Conservation (phyloP, 192 early-diverging fungal genomes). For the Entomortierella lignicola region DNA sequence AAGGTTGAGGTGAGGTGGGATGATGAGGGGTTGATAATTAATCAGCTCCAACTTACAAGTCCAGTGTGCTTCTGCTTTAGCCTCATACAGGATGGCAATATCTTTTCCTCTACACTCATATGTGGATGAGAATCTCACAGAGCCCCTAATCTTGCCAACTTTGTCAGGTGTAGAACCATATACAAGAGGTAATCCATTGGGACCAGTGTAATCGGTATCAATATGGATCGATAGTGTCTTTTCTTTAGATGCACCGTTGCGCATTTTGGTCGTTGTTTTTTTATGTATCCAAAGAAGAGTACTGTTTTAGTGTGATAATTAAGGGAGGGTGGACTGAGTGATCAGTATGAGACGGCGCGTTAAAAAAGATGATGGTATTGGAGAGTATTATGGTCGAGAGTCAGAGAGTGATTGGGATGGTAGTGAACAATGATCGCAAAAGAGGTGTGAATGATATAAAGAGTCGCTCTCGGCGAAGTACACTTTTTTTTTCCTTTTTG, state of each 20-base stretch:
- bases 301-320: too few relatives aligned
- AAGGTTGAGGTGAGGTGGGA: neutral
- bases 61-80: conserved; percentile 43
- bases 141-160: conserved; percentile 31
- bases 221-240: conserved; percentile 42
- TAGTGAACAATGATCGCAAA: too few relatives aligned
- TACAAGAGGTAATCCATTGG: conserved; percentile 32
- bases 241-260: conserved; percentile 11
- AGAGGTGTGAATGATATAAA: too few relatives aligned
- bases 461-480: too few relatives aligned
- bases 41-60: conserved; percentile 10
- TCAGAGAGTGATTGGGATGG: too few relatives aligned
- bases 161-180: conserved; percentile 49
- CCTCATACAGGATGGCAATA: conserved; percentile 48
- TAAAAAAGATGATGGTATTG: too few relatives aligned
- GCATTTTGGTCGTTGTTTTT: neutral
- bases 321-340: too few relatives aligned
- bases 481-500: too few relatives aligned
- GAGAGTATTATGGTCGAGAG: too few relatives aligned
- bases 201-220: conserved; percentile 32
- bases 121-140: conserved; percentile 28
- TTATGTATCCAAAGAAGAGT: too few relatives aligned
- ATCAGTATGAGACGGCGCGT: too few relatives aligned
- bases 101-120: conserved; percentile 43
- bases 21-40: neutral